phyloP scores from a whole-genome alignment of 2,329 filamentous ascomycete genomes.

The Dactylellina parvicollis region DNA sequence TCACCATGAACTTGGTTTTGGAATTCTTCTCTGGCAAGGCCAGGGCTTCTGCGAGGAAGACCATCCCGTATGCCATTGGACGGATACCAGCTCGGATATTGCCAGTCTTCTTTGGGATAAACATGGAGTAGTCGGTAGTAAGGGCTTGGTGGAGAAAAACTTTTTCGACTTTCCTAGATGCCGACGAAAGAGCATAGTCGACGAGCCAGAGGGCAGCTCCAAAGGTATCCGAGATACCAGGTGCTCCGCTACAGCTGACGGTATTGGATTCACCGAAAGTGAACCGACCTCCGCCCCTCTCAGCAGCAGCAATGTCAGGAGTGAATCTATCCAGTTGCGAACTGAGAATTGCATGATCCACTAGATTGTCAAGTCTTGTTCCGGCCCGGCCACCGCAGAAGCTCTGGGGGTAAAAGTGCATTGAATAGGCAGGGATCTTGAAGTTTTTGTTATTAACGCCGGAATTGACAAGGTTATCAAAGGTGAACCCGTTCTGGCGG shows the following conservation, averaged over 20 bases:
- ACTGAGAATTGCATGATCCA: conserved; percentile 31
- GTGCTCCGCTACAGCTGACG: conserved; percentile 62
- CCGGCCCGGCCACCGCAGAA: conserved; percentile 10
- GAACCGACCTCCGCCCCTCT: conserved; percentile 35
- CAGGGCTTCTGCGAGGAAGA: conserved; percentile 38
- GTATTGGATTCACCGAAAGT: conserved; percentile 63
- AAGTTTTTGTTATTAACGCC: conserved; percentile 32
- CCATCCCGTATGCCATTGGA: conserved; percentile 34
- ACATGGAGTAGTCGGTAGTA: conserved; percentile 34
- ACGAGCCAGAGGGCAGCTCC: conserved; percentile 62
- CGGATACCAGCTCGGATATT: conserved; percentile 8
- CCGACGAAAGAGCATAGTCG: conserved; percentile 61
- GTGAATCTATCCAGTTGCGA: conserved; percentile 57
- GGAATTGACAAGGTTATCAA: conserved; percentile 1
- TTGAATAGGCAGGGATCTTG: conserved; percentile 29
- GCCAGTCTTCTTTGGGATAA: conserved; percentile 12
- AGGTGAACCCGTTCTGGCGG: conserved; percentile 5
- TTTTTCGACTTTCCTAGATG: conserved; percentile 61
- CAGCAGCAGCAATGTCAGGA: conserved; percentile 54
- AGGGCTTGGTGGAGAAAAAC: conserved; percentile 60
- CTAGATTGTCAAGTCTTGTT: conserved; percentile 17
- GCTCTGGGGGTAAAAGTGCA: conserved; percentile 46
- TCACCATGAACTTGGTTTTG: conserved; percentile 35
- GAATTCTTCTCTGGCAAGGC: conserved; percentile 29
- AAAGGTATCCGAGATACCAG: conserved; percentile 62